Base-by-base conservation (phyloP, 2,329 filamentous ascomycete genomes). In the Fusarium sp. region DNA sequence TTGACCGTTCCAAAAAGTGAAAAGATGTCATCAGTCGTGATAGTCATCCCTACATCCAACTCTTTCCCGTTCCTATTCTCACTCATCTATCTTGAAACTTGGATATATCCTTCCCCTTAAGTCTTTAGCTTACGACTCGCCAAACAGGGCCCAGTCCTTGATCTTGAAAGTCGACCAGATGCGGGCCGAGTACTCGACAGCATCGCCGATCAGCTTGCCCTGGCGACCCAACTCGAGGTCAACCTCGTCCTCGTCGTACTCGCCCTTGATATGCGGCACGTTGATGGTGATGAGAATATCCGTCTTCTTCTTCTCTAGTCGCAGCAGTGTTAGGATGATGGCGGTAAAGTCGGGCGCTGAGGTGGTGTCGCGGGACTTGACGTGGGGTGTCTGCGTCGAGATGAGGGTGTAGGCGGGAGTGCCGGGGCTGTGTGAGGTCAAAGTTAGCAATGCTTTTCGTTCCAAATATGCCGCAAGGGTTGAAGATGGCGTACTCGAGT, bases 201-300 rank as follows among this genome's bases (percentile, higher is more conserved):
- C 88, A 73, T 91, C 87, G 54, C 90, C 91, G 74, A 93, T 90
- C 69, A 93, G 82, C 79, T 89, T 86, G 5, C 91, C 92, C 75
- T 88, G 87, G 77, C 88, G 90, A 15, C 90, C 90, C 60, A 89
- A 80, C 76, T 89, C 86, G 60, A 91, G 81, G 76, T 93, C 89
- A 15, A 95, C 89, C 34, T 94, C 90, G 9, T 91, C 90, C 79
- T 90, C 88, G 73, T 90, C 85, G 77, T 94, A 94, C 78, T 92
- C 89, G 67, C 91, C 91, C 73, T 89, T 86, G 72, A 94, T 91
- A 77, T 96, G 92, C 30, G 95, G 95, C 50, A 97, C 92, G 80
- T 97, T 98, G 77, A 97, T 89, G 41, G 93, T 93, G 67, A 97
- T 89, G 48, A 97, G 83, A 40, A 98, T 83, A 80, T 98, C 95